Conservation (phyloP, 2,329 filamentous ascomycete genomes). For the Aureobasidium melanogenum region DNA sequence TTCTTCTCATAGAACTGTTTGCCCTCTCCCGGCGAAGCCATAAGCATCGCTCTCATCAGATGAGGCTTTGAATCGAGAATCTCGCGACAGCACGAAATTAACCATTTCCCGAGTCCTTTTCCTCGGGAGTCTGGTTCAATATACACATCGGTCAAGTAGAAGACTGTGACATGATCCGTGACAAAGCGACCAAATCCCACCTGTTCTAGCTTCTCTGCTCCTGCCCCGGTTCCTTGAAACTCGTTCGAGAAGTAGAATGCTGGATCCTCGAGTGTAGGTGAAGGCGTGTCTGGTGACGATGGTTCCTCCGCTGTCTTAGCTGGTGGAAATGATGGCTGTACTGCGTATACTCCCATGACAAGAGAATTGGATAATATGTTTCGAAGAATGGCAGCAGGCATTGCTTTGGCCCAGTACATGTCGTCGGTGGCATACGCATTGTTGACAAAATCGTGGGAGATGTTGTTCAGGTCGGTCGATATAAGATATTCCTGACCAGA, state of each 20-base stretch:
- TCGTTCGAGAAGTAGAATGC: conserved; percentile 3
- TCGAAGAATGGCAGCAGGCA: conserved; percentile 16
- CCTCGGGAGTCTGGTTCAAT: conserved; percentile 16
- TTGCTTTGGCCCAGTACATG: conserved; percentile 23
- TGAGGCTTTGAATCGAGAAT: conserved; percentile 16
- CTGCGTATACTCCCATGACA: conserved; percentile 21
- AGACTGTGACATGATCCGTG: conserved; percentile 20
- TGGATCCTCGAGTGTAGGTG: conserved; percentile 16
- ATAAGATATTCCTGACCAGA: conserved; percentile 13
- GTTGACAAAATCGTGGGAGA: conserved; percentile 22
- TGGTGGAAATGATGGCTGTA: conserved; percentile 5
- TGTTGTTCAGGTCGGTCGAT: conserved; percentile 14
- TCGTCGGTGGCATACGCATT: conserved; percentile 20
- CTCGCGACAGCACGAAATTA: conserved; percentile 18
- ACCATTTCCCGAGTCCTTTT: conserved; percentile 19
- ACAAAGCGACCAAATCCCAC: conserved; percentile 23
- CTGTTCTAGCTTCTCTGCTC: conserved; percentile 15
- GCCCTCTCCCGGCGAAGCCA: conserved; percentile 15
- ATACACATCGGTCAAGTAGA: conserved; percentile 23
- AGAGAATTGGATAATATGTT: conserved; percentile 21
- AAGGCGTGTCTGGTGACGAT: conserved; percentile 19
- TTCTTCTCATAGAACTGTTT: conserved; percentile 18
- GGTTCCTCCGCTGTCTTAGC: conserved; percentile 13
- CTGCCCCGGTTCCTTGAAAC: background rate
- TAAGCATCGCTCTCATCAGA: conserved; percentile 18